A percentile compares a stretch with the other conserved stretches of the same genome.
phyloP scores from a whole-genome alignment of 805 yeast genomes.

The Cyberlindnera xylosilytica region DNA sequence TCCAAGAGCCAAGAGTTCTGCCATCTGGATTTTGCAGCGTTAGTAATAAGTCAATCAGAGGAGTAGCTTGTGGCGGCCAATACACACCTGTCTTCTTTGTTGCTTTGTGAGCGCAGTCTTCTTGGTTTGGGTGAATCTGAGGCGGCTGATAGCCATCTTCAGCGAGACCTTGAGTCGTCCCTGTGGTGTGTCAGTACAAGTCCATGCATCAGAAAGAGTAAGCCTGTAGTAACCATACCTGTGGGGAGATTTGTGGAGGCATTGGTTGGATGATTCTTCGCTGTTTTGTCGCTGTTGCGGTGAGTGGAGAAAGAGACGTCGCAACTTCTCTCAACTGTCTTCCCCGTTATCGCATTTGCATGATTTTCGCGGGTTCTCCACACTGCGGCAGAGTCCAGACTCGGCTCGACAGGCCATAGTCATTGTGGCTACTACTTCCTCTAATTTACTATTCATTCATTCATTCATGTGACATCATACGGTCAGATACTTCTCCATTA shows the following conservation, averaged over 20 bases:
- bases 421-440: no score
- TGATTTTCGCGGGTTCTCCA: no score
- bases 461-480: slow-evolving; percentile 4
- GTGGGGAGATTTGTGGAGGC: slow-evolving; percentile 29
- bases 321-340: no score
- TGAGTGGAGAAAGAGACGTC: no score
- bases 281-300: no score
- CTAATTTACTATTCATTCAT: no score
- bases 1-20: slow-evolving; percentile 64
- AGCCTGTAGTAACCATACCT: slow-evolving; percentile 25
- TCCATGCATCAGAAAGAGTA: no score
- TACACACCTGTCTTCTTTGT: slow-evolving; percentile 49
- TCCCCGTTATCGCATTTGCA: no score
- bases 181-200: slow-evolving; percentile 9
- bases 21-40: slow-evolving; percentile 35
- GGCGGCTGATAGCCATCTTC: slow-evolving; percentile 68
- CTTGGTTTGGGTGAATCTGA: slow-evolving; percentile 67
- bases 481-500: slow-evolving; percentile 66
- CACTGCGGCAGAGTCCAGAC: no score
- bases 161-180: slow-evolving; percentile 31
- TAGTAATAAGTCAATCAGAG: no score
- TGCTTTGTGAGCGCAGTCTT: slow-evolving; percentile 72
- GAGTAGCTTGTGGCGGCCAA: no score
- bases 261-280: slow-evolving; percentile 13
- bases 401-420: no score